A percentile compares a stretch with the other conserved stretches of the same genome.
phyloP scores from a whole-genome alignment of 495 filamentous ascomycete genomes.

The Tuber indicum region DNA sequence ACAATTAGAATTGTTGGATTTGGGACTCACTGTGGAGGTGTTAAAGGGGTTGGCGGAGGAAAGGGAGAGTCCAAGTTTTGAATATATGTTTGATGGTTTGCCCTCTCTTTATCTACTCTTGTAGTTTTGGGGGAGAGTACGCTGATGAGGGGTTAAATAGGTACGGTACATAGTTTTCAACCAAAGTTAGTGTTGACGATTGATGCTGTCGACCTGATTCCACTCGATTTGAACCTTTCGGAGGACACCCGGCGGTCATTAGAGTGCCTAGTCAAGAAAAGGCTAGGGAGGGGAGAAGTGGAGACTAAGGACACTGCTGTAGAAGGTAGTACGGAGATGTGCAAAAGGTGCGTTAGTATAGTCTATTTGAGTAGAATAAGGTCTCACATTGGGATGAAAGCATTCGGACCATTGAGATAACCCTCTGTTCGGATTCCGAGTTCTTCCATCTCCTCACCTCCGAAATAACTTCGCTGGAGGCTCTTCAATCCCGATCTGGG shows the following conservation, averaged over 20 bases:
- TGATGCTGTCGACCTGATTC: conserved; percentile 47
- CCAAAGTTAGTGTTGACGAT: conserved; percentile 58
- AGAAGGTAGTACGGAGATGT: background rate
- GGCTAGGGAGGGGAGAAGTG: conserved; percentile 30
- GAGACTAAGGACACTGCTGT: conserved; percentile 6
- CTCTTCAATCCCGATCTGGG: conserved; percentile 55
- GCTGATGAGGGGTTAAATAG: conserved; percentile 26
- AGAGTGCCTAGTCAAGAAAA: conserved; percentile 45
- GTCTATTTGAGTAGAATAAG: background rate
- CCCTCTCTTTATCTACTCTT: conserved; percentile 34
- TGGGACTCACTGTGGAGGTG: conserved; percentile 59
- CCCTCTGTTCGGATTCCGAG: conserved; percentile 58
- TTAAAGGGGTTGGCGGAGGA: conserved; percentile 49
- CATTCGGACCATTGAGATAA: conserved; percentile 51
- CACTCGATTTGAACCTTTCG: conserved; percentile 52
- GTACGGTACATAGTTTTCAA: conserved; percentile 45
- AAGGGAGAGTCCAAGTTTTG: conserved; percentile 41
- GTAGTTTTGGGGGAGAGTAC: conserved; percentile 1
- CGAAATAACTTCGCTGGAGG: conserved; percentile 56
- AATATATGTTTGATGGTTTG: conserved; percentile 48
- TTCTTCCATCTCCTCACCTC: conserved; percentile 62
- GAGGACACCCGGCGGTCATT: conserved; percentile 52
- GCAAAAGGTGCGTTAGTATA: background rate
- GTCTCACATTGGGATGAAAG: background rate
- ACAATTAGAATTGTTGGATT: conserved; percentile 52